phyloP scores from a whole-genome alignment of 495 filamentous ascomycete genomes.

The Echria macrotheca region DNA sequence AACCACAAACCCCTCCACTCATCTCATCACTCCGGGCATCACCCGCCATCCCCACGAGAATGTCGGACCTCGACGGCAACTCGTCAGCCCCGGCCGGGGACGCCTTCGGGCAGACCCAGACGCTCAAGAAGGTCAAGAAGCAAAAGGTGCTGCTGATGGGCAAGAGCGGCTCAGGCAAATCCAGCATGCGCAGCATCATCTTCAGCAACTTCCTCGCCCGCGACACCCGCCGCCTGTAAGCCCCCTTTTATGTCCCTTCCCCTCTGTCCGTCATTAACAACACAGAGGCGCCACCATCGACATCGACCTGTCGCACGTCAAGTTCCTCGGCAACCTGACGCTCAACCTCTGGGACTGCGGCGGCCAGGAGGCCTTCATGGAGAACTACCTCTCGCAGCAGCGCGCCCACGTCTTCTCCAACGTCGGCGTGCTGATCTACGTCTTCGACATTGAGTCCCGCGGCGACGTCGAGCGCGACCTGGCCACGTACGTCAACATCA shows the following conservation, averaged over 20 bases:
- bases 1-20: no score
- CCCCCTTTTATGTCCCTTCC: not conserved
- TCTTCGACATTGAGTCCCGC: slow-evolving; percentile 95
- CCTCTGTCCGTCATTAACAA: not conserved
- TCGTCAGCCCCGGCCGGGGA: not conserved
- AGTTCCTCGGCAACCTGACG: slow-evolving; percentile 94
- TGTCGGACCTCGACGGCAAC: slow-evolving; percentile 24
- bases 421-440: slow-evolving; percentile 96
- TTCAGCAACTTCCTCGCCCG: slow-evolving; percentile 98
- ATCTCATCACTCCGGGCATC: no score
- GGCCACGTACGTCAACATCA: slow-evolving; percentile 79
- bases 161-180: slow-evolving; percentile 98
- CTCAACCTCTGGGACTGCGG: slow-evolving; percentile 99
- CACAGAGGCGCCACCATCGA: slow-evolving; percentile 87
- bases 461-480: slow-evolving; percentile 90
- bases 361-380: slow-evolving; percentile 97
- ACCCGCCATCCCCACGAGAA: no score
- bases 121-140: slow-evolving; percentile 51
- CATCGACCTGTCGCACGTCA: slow-evolving; percentile 95
- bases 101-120: slow-evolving; percentile 5
- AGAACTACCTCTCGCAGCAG: slow-evolving; percentile 92
- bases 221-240: slow-evolving; percentile 76
- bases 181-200: slow-evolving; percentile 95
- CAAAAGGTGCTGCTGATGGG: slow-evolving; percentile 66
- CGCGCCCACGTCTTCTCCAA: slow-evolving; percentile 92